Evolutionary conservation across 129 eudicot genomes (phyloP), one percentile per base, ranked within the genome.

Genomic region (Ambrosia trifida): DNA sequence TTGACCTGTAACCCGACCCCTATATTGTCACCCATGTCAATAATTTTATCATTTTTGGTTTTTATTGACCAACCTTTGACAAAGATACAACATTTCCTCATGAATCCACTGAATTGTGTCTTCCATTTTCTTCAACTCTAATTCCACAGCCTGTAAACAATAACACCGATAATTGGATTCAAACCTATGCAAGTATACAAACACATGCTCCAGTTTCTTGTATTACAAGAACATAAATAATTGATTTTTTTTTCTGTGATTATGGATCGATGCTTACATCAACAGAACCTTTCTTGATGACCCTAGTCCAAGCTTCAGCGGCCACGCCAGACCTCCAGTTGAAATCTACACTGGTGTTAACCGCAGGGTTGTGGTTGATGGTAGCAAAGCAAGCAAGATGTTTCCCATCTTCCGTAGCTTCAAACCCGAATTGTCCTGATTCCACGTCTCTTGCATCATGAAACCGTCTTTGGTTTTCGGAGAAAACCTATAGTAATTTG

Each of bases 291-390:
- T 89, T 93, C 72, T 85, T 93, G 58, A 87, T 88, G 36, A 89
- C 95, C 64, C 64, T 84, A 52, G 78, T 16, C 98, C 96, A 93
- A 72, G 81, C 87, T 85, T 83, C 85, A 31, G 92, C 88, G 63
- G 84, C 83, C 51, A 93, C 83, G 51, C 96, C 96, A 0, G 96
- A 81, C 77, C 86, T 87, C 98, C 98, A 93, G 43, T 82, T 91
- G 76, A 93, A 80, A 40, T 93, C 98, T 65, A 93, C 70, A 7
- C 90, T 81, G 32, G 83, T 10, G 14, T 88, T 85, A 1, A 70
- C 66, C 7, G 82, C 32, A 0, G 98, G 96, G 5, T 75, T 64
- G 79, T 87, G 89, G 31, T 76, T 78, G 16, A 47, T 35, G 4
- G 88, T 83, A 31, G 82, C 81, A 84, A 93, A 85, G 79, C 98